Evolutionary conservation across 2,329 filamentous ascomycete species (phyloP).

Genomic region (Penicillium sp.): DNA sequence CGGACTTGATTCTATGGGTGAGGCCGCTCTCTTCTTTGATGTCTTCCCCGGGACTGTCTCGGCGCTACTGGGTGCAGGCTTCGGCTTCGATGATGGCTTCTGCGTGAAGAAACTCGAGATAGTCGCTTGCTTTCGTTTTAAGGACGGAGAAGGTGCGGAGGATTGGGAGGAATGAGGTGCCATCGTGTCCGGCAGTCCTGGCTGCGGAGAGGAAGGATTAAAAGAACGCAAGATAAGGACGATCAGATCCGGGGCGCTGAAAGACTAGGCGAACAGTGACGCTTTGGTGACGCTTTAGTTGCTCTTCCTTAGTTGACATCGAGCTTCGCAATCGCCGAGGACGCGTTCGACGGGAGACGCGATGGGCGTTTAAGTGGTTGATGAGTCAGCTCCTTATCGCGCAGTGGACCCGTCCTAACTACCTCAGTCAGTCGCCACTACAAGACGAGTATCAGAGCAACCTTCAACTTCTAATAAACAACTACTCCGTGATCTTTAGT

Average conservation of each 20-base stretch:
- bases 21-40: slow-evolving; percentile 22
- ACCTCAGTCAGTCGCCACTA: too few relatives aligned
- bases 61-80: slow-evolving; percentile 19
- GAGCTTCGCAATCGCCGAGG: slow-evolving; percentile 31
- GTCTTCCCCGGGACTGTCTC: slow-evolving; percentile 14
- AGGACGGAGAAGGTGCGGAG: slow-evolving; percentile 40
- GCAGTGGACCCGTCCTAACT: too few relatives aligned
- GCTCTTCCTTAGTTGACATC: slow-evolving; percentile 11
- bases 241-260: neutral
- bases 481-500: too few relatives aligned
- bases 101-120: slow-evolving; percentile 86
- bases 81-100: slow-evolving; percentile 47
- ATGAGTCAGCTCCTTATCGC: slow-evolving; percentile 28
- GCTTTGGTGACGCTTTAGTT: slow-evolving; percentile 12
- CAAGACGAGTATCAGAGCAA: neutral
- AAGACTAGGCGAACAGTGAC: neutral
- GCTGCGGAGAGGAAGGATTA: neutral
- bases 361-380: slow-evolving; percentile 34
- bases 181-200: slow-evolving; percentile 31
- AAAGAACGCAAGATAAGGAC: neutral
- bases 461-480: neutral
- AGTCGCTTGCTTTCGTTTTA: slow-evolving; percentile 65
- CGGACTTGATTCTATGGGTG: slow-evolving; percentile 14
- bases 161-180: slow-evolving; percentile 43
- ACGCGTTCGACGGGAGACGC: slow-evolving; percentile 45